Evolutionary conservation across 169 alveolate genomes (phyloP).

Genomic region (Plasmodium vinckei): DNA sequence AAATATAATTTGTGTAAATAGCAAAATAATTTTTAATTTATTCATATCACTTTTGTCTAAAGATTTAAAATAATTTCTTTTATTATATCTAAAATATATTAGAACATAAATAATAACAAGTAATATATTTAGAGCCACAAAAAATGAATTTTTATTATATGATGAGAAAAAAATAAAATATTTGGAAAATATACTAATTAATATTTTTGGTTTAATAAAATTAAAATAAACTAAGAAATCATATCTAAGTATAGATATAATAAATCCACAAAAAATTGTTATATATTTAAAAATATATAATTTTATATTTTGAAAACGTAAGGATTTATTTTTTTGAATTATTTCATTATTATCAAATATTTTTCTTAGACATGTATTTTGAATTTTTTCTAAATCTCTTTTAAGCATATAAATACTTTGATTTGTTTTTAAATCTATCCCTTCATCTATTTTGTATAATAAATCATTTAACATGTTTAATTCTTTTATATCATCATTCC

Average conservation of each 20-base stretch:
- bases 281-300: slow-evolving; percentile 64
- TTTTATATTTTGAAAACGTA: slow-evolving; percentile 55
- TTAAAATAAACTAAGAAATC: slow-evolving; percentile 62
- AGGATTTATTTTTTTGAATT: slow-evolving; percentile 44
- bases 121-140: slow-evolving; percentile 30
- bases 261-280: slow-evolving; percentile 51
- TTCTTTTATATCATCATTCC: slow-evolving; percentile 37
- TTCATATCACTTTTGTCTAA: slow-evolving; percentile 59
- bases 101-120: slow-evolving; percentile 15
- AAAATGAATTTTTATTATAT: slow-evolving; percentile 63
- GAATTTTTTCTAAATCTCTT: slow-evolving; percentile 36
- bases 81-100: slow-evolving; percentile 32
- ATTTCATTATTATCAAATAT: slow-evolving; percentile 38
- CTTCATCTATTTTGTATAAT: slow-evolving; percentile 47
- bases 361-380: slow-evolving; percentile 29
- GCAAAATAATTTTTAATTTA: slow-evolving; percentile 42
- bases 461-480: slow-evolving; percentile 61
- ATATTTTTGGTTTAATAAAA: slow-evolving; percentile 51
- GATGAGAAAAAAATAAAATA: slow-evolving; percentile 56
- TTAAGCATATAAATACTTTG: slow-evolving; percentile 74
- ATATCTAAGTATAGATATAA: slow-evolving; percentile 61
- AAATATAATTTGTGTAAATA: slow-evolving; percentile 60
- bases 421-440: slow-evolving; percentile 50
- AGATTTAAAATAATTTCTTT: slow-evolving; percentile 54
- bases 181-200: slow-evolving; percentile 58